phyloP scores from a whole-genome alignment of 2,329 filamentous ascomycete species.

The Leptographium radiaticola region DNA sequence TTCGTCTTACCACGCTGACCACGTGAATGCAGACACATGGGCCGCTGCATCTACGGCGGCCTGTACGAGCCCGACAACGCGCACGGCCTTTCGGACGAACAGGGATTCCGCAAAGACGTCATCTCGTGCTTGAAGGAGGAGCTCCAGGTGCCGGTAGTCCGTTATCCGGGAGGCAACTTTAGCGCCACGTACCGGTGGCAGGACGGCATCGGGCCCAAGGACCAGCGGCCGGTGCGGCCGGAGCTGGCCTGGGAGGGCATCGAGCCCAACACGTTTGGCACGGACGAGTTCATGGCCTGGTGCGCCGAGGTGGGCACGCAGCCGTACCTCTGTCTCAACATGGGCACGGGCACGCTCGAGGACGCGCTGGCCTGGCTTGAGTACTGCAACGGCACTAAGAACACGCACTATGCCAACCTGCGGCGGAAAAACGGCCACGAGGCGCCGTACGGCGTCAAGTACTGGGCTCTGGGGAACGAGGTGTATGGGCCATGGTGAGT shows the following conservation, averaged over 20 bases:
- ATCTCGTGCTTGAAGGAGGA: conserved; percentile 62
- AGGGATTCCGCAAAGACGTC: conserved; percentile 70
- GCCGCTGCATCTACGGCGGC: conserved; percentile 75
- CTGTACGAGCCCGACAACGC: conserved; percentile 68
- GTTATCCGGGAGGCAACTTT: conserved; percentile 78
- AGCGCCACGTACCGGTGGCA: conserved; percentile 77
- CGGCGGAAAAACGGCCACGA: conserved; percentile 61
- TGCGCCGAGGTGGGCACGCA: conserved; percentile 60
- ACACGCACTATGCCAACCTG: conserved; percentile 73
- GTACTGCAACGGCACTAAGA: conserved; percentile 68
- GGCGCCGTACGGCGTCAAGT: conserved; percentile 70
- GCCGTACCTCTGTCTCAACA: conserved; percentile 69
- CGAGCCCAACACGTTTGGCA: conserved; percentile 70
- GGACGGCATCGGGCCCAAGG: conserved; percentile 64
- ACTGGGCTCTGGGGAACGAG: conserved; percentile 77
- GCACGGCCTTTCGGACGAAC: conserved; percentile 45
- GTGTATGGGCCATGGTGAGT: conserved; percentile 39
- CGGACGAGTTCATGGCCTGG: conserved; percentile 79
- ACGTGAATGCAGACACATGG: conserved; percentile 56
- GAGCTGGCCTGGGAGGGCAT: conserved; percentile 70
- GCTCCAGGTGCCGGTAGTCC: conserved; percentile 61
- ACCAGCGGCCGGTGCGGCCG: conserved; percentile 50
- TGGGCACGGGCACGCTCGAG: conserved; percentile 56
- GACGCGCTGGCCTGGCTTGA: conserved; percentile 63
- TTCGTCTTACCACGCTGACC: neutral